Base-by-base conservation (phyloP, 345 rosid genomes). In the Mallotus nudiflorus region DNA sequence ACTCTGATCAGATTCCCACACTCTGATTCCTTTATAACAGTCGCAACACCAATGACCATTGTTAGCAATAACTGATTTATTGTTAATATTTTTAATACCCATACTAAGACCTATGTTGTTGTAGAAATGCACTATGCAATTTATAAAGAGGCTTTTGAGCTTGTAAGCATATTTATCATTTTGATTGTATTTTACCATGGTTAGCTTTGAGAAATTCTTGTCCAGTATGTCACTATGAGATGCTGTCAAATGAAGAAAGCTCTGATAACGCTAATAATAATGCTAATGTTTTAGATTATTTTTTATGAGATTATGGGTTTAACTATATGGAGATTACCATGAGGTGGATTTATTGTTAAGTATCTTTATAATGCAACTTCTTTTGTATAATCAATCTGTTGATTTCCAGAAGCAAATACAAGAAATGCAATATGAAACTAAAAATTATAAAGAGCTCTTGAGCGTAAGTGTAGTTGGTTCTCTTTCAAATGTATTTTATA, bases 321-420 rank as follows among this genome's bases (percentile, higher is more conserved):
- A 77, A 88, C 92, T 28, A 86, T 88, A 27, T 91, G 97, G 97
- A 84, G 97, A 74, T 77, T 91, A 2, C 97, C 97, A 0, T 91
- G 97, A 1, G 97, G 97, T 5, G 94, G 94, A 5, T 91, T 91
- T 66, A 92, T 92, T 0, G 94, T 91, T 14, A 94, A 94, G n/a
- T n/a, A n/a, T n/a, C n/a, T n/a, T n/a, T n/a, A n/a, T n/a, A n/a
- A n/a, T n/a, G n/a, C n/a, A n/a, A n/a, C n/a, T n/a, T n/a, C n/a
- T n/a, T n/a, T n/a, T n/a, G n/a, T n/a, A n/a, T n/a, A n/a, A n/a
- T n/a, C n/a, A n/a, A n/a, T n/a, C n/a, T n/a, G n/a, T n/a, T n/a
- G n/a, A n/a, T n/a, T n/a, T n/a, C n/a, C n/a, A n/a, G n/a, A n/a
- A n/a, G n/a, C n/a, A n/a, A 68, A 71, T 84, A 50, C 80, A 83